Percentiles rank a stretch among this genome's conserved stretches.
Conservation (phyloP, 305 asterid genomes). For the Fraxinus latifolia region DNA sequence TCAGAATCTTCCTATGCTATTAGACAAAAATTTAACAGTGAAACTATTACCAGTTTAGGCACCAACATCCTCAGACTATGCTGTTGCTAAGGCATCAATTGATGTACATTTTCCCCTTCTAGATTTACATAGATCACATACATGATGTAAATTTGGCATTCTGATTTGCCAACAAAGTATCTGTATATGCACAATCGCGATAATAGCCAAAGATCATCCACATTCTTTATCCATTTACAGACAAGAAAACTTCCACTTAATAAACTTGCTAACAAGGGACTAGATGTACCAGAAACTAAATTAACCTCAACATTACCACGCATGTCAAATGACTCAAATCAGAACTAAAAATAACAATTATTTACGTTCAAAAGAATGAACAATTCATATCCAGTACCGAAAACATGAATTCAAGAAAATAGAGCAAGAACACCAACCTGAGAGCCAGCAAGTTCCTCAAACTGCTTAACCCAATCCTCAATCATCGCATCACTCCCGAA, state of each 20-base stretch:
- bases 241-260: not conserved
- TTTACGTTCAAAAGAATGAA: not conserved
- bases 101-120: not conserved
- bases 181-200: not conserved
- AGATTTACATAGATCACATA: not conserved
- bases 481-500: constrained; percentile 76
- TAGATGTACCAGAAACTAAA: not conserved
- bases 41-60: not conserved
- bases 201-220: not conserved
- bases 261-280: not conserved
- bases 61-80: not conserved
- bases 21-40: not conserved
- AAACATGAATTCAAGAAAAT: constrained; percentile 16
- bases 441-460: constrained; percentile 89
- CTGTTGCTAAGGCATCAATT: not conserved
- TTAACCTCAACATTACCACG: not conserved
- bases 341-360: not conserved
- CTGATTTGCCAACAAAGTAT: not conserved
- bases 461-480: constrained; percentile 97
- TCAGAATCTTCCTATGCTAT: not conserved
- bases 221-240: not conserved
- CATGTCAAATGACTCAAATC: not conserved
- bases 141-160: not conserved
- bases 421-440: constrained; percentile 49
- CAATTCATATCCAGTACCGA: not conserved